Base-by-base conservation (phyloP, 2,329 filamentous ascomycete species). In the Penicillium occitanis region DNA sequence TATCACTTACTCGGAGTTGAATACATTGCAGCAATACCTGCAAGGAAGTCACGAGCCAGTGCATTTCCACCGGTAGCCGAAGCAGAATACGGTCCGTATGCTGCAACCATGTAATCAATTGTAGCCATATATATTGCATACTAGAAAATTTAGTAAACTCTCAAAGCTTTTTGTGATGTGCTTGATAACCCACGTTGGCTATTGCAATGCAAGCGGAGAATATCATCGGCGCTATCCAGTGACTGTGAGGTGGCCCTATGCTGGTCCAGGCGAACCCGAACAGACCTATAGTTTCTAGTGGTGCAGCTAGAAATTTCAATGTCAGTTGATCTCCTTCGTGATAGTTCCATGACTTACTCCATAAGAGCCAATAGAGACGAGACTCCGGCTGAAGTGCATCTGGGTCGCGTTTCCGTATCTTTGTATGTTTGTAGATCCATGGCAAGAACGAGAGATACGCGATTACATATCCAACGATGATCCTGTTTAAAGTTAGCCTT, bases 51-150 rank as follows among this genome's bases (percentile, higher is more conserved):
- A 51, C 88, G 81, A 7, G 86, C 85, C 64, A 89, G 86, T 1
- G 86, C 88, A 70, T 90, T 90, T 8, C 87, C 87, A 28, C 87
- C 88, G 0, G 87, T 89, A 1, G 88, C 87, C 0, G 86, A 88
- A 14, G 87, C 87, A 0, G 87, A 82, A 72, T 87, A 89, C 0
- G 84, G 83, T 0, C 87, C 88, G 71, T 90, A 90, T 0, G 86
- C 83, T 28, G 85, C 87, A 58, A 90, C 86, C 84, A 89, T 88
- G 75, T 89, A 90, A 73, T 90, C 87, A 70, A 90, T 87, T 1
- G 86, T 87, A 6, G 86, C 84, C 82, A 88, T 87, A 72, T 89
- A 88, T 42, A 88, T 87, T 17, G 74, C 71, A 63, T 73, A 78
- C 76, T 78, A 63, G 10, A 25, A n/a, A 17, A 10, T 8, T 17